Conservation (phyloP, 2,329 filamentous ascomycete species). For the Neonectria sp. region DNA sequence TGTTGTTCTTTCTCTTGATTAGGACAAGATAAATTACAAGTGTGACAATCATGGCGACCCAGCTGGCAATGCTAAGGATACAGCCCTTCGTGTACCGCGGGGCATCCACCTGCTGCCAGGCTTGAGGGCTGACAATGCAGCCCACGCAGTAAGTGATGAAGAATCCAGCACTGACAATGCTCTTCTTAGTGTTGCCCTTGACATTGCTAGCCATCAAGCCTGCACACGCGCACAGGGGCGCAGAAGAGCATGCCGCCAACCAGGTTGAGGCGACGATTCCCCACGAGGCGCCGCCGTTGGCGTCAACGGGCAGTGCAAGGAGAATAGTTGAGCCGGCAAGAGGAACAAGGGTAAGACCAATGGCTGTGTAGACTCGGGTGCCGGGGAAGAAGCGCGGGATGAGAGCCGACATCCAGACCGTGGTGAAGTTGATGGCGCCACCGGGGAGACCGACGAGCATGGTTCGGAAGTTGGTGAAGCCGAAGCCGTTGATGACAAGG, state of each 20-base stretch:
- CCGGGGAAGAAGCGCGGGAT: slow-evolving; percentile 36
- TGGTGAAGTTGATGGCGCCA: slow-evolving; percentile 36
- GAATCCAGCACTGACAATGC: slow-evolving; percentile 42
- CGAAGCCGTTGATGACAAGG: slow-evolving; percentile 27
- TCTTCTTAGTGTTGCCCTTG: slow-evolving; percentile 51
- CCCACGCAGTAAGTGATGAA: slow-evolving; percentile 48
- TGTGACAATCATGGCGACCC: slow-evolving; percentile 32
- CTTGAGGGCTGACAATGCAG: slow-evolving; percentile 44
- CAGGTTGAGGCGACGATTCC: slow-evolving; percentile 45
- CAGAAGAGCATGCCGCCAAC: slow-evolving; percentile 40
- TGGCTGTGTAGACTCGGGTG: slow-evolving; percentile 36
- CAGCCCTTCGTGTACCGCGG: slow-evolving; percentile 42
- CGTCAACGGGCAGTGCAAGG: slow-evolving; percentile 31
- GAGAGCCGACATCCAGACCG: slow-evolving; percentile 40
- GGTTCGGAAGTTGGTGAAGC: slow-evolving; percentile 31
- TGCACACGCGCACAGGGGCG: slow-evolving; percentile 37
- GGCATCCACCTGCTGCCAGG: slow-evolving; percentile 42
- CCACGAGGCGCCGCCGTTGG: slow-evolving; percentile 32
- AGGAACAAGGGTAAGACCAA: slow-evolving; percentile 22
- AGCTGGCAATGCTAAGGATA: slow-evolving; percentile 37
- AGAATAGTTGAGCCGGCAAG: slow-evolving; percentile 34
- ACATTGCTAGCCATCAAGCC: slow-evolving; percentile 48
- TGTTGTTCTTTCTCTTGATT: slow-evolving; percentile 26
- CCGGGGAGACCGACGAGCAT: slow-evolving; percentile 32
- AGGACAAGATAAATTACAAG: slow-evolving; percentile 25